Evolutionary conservation across 2,329 filamentous ascomycete genomes (phyloP), one percentile per base, ranked within the genome.

Genomic region (Endothia cerciana): DNA sequence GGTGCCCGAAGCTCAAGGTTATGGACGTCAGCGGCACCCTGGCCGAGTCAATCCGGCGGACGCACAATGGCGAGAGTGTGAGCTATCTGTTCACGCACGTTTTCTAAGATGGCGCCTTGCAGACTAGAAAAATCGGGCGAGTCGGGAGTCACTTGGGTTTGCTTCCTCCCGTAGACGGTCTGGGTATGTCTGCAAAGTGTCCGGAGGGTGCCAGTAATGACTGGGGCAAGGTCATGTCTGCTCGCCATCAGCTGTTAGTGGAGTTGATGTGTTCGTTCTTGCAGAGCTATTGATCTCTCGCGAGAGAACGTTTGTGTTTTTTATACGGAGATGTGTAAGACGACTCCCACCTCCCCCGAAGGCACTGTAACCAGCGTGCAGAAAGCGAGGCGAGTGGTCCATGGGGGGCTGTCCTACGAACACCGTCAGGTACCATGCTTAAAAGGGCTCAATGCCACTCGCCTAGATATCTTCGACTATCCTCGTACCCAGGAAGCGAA

Each of bases 1-100:
- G 74, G 51, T 96, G 94, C 79, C 85, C 88, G 65, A 90, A 91
- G 78, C 87, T 97, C 69, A 89, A 93, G 78, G 94, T 94, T 65
- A 97, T 97, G 76, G 94, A 97, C 78, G 92, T 97, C 72, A 93
- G 91, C 73, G 91, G 92, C 51, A 97, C 93, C 43, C 81, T 91
- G 65, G 89, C 88, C n/a, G 89, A 89, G 78, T 88, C 88, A 15
- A 90, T 89, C 71, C 82, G 88, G 63, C 80, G 89, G 73, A 91
- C 89, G 25, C 89, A 89, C 77, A 91, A 91, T 73, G 89, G 86
- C 71, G 82, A 85, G 73, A 83, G 81, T 67, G 88, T 91, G 28
- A 89, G 86, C 30, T 91, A 89, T 73, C 77, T 91, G 61, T 91
- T 91, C 78, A 89, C 85, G 68, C 88, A 91, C 74, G 87, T 87